Evolutionary conservation across 495 filamentous ascomycete species (phyloP), one percentile per base, ranked within the genome.

Genomic region (Pyrenopolyporus hunteri): DNA sequence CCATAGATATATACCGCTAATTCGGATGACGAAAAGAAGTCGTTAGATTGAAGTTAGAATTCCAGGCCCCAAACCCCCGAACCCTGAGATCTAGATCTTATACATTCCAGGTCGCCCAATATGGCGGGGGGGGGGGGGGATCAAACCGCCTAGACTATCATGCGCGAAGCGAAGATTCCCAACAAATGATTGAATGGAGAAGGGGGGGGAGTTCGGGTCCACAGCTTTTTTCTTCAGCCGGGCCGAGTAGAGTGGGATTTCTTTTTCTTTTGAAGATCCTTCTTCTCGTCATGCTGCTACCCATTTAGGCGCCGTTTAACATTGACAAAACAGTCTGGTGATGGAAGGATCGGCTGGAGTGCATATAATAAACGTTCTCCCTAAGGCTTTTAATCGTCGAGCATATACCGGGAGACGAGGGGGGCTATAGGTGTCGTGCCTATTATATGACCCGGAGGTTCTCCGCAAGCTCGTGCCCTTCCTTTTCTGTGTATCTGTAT

Each of bases 11-110:
- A 9, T 32, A 23, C 33, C 14, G 16, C 1, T 29, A 5, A 14
- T 40, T 22, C 26, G 14, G 10, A 54, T 43, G 39, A 45, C 28
- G 31, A 46, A 25, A 26, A 13, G 6, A 23, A 45, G 13, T 33
- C 13, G 39, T n/a, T 31, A 45, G 40, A 45, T 39, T 10, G 36
- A 37, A 14, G 20, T 3, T 25, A 28, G 55, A 36, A 48, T 31
- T 10, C 26, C 9, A 39, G 16, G 20, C 19, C 39, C 11, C 22
- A 45, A 7, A 47, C 44, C 57, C 46, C 19, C 42, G 48, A 42
- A 40, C 40, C 39, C 28, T 39, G 37, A 31, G 42, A 42, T 40
- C 47, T 43, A 9, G 28, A 45, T 45, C 50, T 23, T 20, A 19
- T 43, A 29, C 22, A 19, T 44, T 16, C 22, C 22, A n/a, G 6